Evolutionary conservation across 2,329 filamentous ascomycete species (phyloP).

Genomic region (Colletotrichum salicis): DNA sequence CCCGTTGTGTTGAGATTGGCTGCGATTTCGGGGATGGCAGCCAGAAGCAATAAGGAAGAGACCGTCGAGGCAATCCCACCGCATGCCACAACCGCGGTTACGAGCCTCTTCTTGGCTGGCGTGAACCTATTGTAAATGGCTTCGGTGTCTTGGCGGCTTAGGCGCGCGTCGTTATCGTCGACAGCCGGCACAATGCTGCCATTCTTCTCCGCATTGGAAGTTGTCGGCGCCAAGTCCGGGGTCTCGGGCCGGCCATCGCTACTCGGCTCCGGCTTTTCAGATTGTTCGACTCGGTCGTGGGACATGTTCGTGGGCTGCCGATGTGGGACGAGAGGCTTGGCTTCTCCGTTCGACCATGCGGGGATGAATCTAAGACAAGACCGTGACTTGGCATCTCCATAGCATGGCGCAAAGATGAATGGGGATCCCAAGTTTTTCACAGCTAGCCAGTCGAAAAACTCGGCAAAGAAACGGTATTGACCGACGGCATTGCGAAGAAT

Average conservation of each 20-base stretch:
- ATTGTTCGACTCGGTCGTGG: not conserved
- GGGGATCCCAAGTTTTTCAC: not conserved
- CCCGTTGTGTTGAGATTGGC: constrained; percentile 71
- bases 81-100: constrained; percentile 25
- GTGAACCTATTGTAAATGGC: constrained; percentile 18
- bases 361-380: not conserved
- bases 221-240: constrained; percentile 9
- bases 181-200: constrained; percentile 6
- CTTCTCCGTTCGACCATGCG: not conserved
- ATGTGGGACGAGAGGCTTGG: not conserved
- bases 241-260: not conserved
- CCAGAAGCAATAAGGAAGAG: constrained; percentile 62
- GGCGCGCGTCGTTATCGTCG: not conserved
- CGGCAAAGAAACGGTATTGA: not conserved
- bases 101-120: constrained; percentile 19
- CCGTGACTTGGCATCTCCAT: too few relatives aligned
- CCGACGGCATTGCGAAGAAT: constrained; percentile 1
- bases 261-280: not conserved
- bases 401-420: not conserved
- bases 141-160: constrained; percentile 33
- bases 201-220: constrained; percentile 30
- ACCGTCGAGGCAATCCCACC: constrained; percentile 26
- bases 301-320: constrained; percentile 9
- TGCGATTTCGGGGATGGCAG: constrained; percentile 80
- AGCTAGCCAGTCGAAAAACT: not conserved